Conservation (phyloP, 371 early-diverging fungal species). For the Rhizomucor pusillus region DNA sequence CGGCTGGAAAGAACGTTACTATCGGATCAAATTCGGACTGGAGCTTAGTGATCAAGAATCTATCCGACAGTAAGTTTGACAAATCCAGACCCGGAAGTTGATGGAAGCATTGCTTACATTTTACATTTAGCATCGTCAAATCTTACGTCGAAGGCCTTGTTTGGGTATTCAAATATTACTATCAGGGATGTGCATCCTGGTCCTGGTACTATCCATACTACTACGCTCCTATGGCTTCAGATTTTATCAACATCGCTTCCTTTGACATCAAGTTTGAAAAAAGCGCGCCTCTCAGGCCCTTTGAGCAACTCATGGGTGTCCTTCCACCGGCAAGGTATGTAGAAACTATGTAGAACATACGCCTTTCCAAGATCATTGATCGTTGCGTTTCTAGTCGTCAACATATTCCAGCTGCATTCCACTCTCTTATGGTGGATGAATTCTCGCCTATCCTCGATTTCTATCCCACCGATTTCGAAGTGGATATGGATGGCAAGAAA, state of each 20-base stretch:
- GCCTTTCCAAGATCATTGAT: not conserved
- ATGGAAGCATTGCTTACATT: not conserved
- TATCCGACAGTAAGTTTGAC: constrained; percentile 49
- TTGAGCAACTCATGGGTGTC: constrained; percentile 99
- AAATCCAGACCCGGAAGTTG: not conserved
- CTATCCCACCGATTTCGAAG: constrained; percentile 90
- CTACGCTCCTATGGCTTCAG: constrained; percentile 96
- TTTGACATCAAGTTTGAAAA: constrained; percentile 74
- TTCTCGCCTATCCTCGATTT: constrained; percentile 88
- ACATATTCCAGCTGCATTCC: constrained; percentile 83
- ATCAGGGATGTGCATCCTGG: constrained; percentile 94
- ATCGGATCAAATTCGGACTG: constrained; percentile 79
- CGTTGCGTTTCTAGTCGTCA: constrained; percentile 44
- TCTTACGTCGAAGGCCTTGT: constrained; percentile 96
- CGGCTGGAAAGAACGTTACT: constrained; percentile 92
- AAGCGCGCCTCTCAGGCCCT: constrained; percentile 89
- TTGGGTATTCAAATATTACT: constrained; percentile 99
- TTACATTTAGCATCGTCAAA: constrained; percentile 66
- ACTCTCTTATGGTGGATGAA: constrained; percentile 82
- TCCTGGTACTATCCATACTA: constrained; percentile 98
- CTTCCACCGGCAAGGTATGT: constrained; percentile 81
- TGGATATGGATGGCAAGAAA: constrained; percentile 98
- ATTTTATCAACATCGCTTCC: constrained; percentile 79
- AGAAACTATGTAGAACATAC: not conserved
- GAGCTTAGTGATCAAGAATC: constrained; percentile 63